Evolutionary conservation across 1,284 basidiomycete species (phyloP).

Genomic region (Ceratobasidium theobromae): DNA sequence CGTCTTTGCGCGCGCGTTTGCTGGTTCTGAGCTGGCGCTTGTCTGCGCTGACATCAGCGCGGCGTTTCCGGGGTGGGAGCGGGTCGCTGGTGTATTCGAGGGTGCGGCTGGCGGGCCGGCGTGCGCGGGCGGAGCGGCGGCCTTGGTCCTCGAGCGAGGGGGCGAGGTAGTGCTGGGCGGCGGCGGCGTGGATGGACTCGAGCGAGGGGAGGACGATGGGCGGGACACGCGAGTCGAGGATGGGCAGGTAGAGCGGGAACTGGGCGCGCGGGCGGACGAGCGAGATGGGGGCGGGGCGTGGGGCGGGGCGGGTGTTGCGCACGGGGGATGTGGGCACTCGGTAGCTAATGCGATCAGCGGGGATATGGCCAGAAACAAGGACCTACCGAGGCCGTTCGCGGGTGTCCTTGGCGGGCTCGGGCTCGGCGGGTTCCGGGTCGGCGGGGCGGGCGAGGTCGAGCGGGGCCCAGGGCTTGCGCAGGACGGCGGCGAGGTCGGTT

Average conservation of each 20-base stretch:
- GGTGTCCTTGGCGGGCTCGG: conserved; percentile 20
- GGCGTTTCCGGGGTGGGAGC: conserved; percentile 22
- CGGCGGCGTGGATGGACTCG: conserved; percentile 10
- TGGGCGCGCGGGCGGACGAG: conserved; percentile 16
- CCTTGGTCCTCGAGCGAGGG: not conserved
- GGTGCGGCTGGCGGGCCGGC: conserved; percentile 28
- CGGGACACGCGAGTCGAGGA: conserved; percentile 25
- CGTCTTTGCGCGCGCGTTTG: conserved; percentile 21
- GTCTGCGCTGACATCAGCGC: conserved; percentile 6
- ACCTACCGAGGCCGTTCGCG: conserved; percentile 19
- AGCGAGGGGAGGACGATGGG: conserved; percentile 21
- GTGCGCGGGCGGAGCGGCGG: conserved; percentile 10
- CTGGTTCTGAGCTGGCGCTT: conserved; percentile 5
- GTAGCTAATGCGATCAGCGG: conserved; percentile 3
- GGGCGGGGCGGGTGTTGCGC: not conserved
- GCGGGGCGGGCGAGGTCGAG: conserved; percentile 16
- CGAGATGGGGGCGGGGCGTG: conserved; percentile 12
- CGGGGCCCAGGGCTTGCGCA: conserved; percentile 15
- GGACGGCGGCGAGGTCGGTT: conserved; percentile 27
- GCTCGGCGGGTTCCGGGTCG: conserved; percentile 18
- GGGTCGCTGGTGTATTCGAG: conserved; percentile 14
- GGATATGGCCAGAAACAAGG: not conserved
- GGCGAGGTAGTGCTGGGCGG: not conserved
- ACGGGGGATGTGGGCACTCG: conserved; percentile 11
- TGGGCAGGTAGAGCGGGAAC: conserved; percentile 27